Evolutionary conservation across 768 basidiomycete species (phyloP).

Genomic region (Russula sp.): DNA sequence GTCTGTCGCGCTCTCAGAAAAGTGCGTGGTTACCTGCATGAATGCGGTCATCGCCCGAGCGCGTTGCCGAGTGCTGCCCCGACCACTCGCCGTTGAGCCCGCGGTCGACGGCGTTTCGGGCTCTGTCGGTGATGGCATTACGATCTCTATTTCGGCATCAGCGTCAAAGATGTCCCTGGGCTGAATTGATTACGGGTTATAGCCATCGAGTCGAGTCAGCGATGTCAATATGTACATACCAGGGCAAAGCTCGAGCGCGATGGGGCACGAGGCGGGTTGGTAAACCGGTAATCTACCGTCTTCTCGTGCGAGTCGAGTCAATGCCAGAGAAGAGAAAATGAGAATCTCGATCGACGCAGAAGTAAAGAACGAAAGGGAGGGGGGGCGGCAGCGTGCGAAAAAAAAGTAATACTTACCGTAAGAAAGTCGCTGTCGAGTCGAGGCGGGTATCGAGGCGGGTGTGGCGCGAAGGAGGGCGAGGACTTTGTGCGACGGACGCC

Average conservation of each 20-base stretch:
- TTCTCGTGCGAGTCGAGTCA: constrained; percentile 10
- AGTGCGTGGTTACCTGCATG: constrained; percentile 4
- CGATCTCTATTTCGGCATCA: constrained; percentile 23
- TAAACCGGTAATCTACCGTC: constrained; percentile 23
- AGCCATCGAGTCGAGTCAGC: not conserved
- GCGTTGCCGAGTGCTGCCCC: not conserved
- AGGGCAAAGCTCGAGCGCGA: constrained; percentile 24
- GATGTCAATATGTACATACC: constrained; percentile 13
- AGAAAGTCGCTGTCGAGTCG: constrained; percentile 22
- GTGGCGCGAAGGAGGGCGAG: constrained; percentile 13
- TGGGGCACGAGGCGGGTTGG: constrained; percentile 11
- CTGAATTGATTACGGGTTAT: not conserved
- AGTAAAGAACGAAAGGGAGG: not conserved
- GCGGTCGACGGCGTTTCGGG: constrained; percentile 7
- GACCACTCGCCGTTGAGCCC: not conserved
- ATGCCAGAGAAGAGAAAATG: not conserved
- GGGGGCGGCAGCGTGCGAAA: not conserved
- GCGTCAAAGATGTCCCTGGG: constrained; percentile 22
- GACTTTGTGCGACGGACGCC: constrained; percentile 12
- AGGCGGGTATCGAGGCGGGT: constrained; percentile 22
- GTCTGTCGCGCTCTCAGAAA: not conserved
- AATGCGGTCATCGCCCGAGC: not conserved
- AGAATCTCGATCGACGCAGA: not conserved
- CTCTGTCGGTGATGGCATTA: constrained; percentile 12
- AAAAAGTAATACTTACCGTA: constrained; percentile 10